Conservation (phyloP, 768 basidiomycete species). For the Boletellus emodensis region DNA sequence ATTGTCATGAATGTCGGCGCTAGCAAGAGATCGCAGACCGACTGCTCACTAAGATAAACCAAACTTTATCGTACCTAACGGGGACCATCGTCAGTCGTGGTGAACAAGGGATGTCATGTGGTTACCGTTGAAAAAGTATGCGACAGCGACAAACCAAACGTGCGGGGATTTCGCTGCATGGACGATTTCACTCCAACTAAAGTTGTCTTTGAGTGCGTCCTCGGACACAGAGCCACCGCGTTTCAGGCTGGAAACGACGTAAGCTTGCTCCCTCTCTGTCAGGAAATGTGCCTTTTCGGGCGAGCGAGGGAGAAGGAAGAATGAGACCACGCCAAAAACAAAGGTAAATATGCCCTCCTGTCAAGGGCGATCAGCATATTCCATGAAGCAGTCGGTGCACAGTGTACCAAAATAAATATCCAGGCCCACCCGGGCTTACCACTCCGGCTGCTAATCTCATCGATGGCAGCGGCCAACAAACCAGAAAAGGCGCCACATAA, state of each 20-base stretch:
- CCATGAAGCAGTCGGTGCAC: neutral
- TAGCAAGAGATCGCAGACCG: slow-evolving; percentile 12
- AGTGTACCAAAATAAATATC: slow-evolving; percentile 50
- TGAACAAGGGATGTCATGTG: slow-evolving; percentile 2
- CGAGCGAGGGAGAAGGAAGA: slow-evolving; percentile 45
- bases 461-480: slow-evolving; percentile 55
- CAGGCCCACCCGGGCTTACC: slow-evolving; percentile 59
- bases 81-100: neutral
- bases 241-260: slow-evolving; percentile 33
- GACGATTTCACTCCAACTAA: slow-evolving; percentile 55
- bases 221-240: slow-evolving; percentile 31
- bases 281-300: slow-evolving; percentile 49
- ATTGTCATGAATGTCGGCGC: slow-evolving; percentile 31
- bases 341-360: slow-evolving; percentile 63
- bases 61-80: slow-evolving; percentile 15
- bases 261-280: slow-evolving; percentile 43
- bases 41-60: slow-evolving; percentile 24
- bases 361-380: neutral
- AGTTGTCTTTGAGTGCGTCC: slow-evolving; percentile 42
- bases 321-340: slow-evolving; percentile 48
- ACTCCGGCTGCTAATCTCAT: slow-evolving; percentile 47
- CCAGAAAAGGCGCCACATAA: slow-evolving; percentile 62
- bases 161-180: slow-evolving; percentile 50
- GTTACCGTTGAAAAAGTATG: slow-evolving; percentile 52
- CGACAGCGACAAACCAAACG: slow-evolving; percentile 46